Evolutionary conservation across 2,329 filamentous ascomycete species (phyloP).

Genomic region (Dactylellina drechsleri): DNA sequence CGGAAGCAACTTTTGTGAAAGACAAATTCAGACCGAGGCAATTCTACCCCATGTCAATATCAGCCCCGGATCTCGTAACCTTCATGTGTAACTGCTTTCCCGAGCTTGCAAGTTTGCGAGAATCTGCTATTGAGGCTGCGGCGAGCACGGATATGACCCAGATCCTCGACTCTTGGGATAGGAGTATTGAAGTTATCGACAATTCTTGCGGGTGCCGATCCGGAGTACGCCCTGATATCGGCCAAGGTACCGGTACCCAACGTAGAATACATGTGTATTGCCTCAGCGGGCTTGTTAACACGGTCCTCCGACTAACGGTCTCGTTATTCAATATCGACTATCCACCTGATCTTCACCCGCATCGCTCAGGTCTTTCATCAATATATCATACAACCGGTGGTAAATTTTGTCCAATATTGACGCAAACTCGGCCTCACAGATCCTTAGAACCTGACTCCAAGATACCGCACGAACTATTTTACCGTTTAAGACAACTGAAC

Average conservation of each 20-base stretch:
- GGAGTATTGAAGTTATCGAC: no score
- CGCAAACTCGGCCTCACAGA: no score
- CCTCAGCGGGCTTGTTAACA: neutral
- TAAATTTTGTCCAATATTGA: no score
- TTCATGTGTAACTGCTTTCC: neutral
- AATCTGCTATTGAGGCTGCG: neutral
- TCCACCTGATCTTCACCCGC: neutral
- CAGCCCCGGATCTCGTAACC: neutral
- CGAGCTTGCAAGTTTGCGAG: neutral
- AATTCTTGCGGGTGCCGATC: no score
- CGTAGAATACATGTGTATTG: neutral
- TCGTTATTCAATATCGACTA: neutral
- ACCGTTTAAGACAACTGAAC: no score
- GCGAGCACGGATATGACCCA: neutral
- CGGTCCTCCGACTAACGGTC: neutral
- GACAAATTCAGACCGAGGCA: neutral
- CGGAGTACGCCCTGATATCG: no score
- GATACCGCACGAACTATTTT: no score
- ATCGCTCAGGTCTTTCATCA: neutral
- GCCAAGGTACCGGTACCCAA: no score
- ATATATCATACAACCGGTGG: neutral
- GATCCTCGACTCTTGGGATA: conserved; percentile 4
- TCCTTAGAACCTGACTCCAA: no score
- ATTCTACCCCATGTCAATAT: neutral
- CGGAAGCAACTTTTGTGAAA: neutral